Conservation (phyloP, 2,329 filamentous ascomycete species). For the Neocatenulostroma microsporum region DNA sequence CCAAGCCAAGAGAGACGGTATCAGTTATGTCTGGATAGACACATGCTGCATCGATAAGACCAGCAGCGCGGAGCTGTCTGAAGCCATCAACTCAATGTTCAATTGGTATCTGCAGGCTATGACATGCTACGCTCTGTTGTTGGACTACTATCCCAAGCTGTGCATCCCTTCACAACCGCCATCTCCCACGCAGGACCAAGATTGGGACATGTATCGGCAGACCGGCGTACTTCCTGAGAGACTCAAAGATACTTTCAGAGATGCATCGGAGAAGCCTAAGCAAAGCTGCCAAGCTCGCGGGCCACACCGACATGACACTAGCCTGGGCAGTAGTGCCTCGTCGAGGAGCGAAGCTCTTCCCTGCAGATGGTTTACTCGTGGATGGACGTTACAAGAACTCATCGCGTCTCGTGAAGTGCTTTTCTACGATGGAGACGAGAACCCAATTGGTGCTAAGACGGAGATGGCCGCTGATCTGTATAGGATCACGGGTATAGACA, state of each 20-base stretch:
- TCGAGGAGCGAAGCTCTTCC: no score
- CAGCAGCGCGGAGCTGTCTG: slow-evolving; percentile 8
- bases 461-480: slow-evolving; percentile 9
- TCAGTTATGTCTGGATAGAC: slow-evolving; percentile 14
- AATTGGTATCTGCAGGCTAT: slow-evolving; percentile 10
- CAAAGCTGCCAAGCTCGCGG: no score
- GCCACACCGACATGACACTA: no score
- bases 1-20: background rate
- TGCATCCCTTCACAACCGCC: background rate
- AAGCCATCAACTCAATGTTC: slow-evolving; percentile 1
- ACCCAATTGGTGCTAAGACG: slow-evolving; percentile 16
- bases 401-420: slow-evolving; percentile 5
- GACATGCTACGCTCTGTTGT: slow-evolving; percentile 11
- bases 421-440: slow-evolving; percentile 12
- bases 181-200: background rate
- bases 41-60: slow-evolving; percentile 19
- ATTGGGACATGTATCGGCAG: slow-evolving; percentile 1
- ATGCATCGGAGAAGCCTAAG: no score
- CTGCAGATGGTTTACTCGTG: slow-evolving; percentile 10
- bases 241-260: background rate
- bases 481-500: slow-evolving; percentile 2
- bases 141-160: no score
- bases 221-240: background rate
- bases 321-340: no score
- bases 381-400: slow-evolving; percentile 1